A percentile compares a stretch with the other conserved stretches of the same genome.
These are phyloP conservation scores for Hibiscus trionum DNA, from an alignment of 345 rosid genomes.

Conservation along the genomic window DNA sequence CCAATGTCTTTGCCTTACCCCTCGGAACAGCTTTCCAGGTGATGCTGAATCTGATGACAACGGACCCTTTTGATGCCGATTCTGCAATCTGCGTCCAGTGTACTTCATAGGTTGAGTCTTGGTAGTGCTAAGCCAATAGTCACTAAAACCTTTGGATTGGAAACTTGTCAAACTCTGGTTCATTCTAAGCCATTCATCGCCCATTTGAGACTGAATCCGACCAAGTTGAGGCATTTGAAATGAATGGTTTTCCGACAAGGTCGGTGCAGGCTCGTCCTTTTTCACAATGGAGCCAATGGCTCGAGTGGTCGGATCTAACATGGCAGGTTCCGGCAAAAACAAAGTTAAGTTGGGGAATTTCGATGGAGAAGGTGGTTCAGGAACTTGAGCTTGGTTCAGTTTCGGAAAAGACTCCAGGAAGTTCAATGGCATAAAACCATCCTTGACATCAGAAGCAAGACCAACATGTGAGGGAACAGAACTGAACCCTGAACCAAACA, in stretches of 20 bases:
- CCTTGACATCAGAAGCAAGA: constrained; percentile 13
- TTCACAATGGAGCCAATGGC: constrained; percentile 4
- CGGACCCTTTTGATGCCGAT: constrained; percentile 24
- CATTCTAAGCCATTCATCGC: constrained; percentile 41
- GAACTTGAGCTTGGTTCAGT: constrained; percentile 15
- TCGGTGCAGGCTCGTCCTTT: constrained; percentile 11
- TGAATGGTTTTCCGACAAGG: constrained; percentile 17
- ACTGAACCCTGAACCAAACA: constrained; percentile 21
- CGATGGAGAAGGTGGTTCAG: constrained; percentile 25
- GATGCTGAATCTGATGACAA: constrained; percentile 22
- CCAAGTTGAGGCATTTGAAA: background rate
- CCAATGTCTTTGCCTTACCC: constrained; percentile 97
- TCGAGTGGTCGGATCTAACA: constrained; percentile 22
- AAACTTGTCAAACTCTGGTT: constrained; percentile 26
- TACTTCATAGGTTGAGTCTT: constrained; percentile 68
- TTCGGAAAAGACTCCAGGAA: constrained; percentile 39
- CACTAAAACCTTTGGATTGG: constrained; percentile 34
- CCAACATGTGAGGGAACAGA: constrained; percentile 11
- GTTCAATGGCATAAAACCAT: constrained; percentile 23
- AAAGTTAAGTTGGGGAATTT: constrained; percentile 50
- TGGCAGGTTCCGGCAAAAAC: constrained; percentile 44
- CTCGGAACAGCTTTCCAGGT: constrained; percentile 67
- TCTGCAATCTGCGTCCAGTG: constrained; percentile 30
- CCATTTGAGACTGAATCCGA: constrained; percentile 5
- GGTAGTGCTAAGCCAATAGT: constrained; percentile 50